Conservation (phyloP, 2,329 filamentous ascomycete genomes). For the Elsinoe batatas region DNA sequence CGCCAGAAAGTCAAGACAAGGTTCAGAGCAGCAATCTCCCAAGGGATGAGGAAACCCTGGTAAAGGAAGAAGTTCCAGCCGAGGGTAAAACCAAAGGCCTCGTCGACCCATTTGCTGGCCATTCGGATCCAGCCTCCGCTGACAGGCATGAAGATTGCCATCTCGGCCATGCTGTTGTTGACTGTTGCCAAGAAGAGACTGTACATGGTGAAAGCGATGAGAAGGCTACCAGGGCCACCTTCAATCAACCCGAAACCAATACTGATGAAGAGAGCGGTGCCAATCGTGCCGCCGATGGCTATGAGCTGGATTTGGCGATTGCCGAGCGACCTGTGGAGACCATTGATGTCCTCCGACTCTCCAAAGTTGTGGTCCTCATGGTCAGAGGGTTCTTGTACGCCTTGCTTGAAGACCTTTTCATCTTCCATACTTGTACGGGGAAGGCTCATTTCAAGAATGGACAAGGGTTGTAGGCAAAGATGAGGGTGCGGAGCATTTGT, state of each 20-base stretch:
- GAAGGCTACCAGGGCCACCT: constrained; percentile 43
- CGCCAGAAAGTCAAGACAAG: constrained; percentile 34
- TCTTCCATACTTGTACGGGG: no score
- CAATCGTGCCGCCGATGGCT: constrained; percentile 28
- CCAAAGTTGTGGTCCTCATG: no score
- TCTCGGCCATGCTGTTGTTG: constrained; percentile 58
- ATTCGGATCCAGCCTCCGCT: constrained; percentile 55
- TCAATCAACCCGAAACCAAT: constrained; percentile 48
- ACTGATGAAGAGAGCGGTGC: constrained; percentile 25
- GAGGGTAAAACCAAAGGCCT: constrained; percentile 50
- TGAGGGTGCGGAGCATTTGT: no score
- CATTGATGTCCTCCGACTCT: no score
- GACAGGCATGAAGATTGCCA: constrained; percentile 54
- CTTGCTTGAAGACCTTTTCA: no score
- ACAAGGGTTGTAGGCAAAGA: no score
- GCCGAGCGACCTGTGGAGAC: constrained; percentile 15
- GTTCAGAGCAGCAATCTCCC: constrained; percentile 40
- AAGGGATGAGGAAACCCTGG: constrained; percentile 42
- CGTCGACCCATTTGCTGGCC: constrained; percentile 56
- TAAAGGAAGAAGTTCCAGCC: constrained; percentile 46
- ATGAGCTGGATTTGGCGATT: constrained; percentile 30
- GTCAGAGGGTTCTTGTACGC: no score
- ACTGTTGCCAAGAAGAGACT: constrained; percentile 47
- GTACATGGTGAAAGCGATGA: constrained; percentile 52
- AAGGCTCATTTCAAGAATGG: no score